Base-by-base conservation (phyloP, 805 yeast species). In the Saturnispora dispora region DNA sequence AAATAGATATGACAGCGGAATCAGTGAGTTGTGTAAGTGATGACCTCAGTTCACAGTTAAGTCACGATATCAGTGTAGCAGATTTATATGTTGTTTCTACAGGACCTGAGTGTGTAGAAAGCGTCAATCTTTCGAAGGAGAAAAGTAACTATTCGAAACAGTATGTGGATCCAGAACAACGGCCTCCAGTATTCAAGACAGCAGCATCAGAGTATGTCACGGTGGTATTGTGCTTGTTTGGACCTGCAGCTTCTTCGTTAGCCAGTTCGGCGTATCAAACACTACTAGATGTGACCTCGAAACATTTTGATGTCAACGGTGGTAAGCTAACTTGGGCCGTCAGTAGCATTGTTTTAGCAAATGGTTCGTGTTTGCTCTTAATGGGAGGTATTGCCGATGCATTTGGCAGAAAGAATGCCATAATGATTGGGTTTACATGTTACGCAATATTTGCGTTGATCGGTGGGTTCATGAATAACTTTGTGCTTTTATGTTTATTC, bases 331-430 rank as follows among this genome's bases (percentile, higher is more conserved):
- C 76, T 2, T 75, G 79, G 79, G 62, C 70, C 17, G 65, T 69
- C 8, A 63, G 72, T 8, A 61, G 74, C 17, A 68, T 73, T 22
- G 63, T 63, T 46, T 61, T 75, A 13, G 75, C 76, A 4, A 68
- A 68, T 47, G 79, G 78, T 7, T 63, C 76, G 3, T 66, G 71
- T 42, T 60, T 75, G 28, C 59, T 75, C 18, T 49, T 75, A 9
- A 67, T 72, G 66, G 77, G 79, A 9, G 73, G 72, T 25, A 54
- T 75, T n/a, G 74, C 78, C 1, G 79, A 75, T 60, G 67, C 70
- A 0, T 60, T 75, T 57, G 78, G 78, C n/a, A 63, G 79, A 30
- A 72, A 67, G 50, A 63, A 65, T 18, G 63, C 73, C 7, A 61
- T 75, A 10, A 47, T 73, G 1, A 54, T 60, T 7, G 68, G 74